phyloP scores from a whole-genome alignment of 176 grass and related monocot species.

The Zizania latifolia region DNA sequence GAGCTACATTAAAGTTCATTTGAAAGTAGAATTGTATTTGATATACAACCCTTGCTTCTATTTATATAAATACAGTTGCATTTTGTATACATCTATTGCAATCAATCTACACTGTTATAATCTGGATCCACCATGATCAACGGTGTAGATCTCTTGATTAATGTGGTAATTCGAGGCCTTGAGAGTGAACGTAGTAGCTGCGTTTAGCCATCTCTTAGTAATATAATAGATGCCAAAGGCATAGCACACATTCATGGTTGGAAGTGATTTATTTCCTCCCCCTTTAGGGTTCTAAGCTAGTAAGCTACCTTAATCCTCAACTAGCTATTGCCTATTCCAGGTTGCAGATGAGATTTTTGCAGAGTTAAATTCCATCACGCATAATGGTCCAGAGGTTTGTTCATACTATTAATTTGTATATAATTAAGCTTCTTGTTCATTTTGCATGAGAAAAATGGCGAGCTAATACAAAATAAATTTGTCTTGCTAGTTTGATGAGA shows the following conservation, averaged over 20 bases:
- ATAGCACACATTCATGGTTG: neutral
- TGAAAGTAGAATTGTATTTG: neutral
- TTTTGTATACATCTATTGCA: neutral
- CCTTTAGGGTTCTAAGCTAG: neutral
- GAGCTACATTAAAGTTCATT: neutral
- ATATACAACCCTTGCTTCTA: neutral
- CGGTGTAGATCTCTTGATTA: neutral
- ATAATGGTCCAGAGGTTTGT: constrained; percentile 59
- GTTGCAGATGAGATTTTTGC: constrained; percentile 86
- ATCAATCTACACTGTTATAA: neutral
- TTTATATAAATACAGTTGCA: neutral
- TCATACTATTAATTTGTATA: constrained; percentile 21
- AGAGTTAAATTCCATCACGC: constrained; percentile 53
- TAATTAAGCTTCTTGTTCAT: constrained; percentile 5
- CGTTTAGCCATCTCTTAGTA: neutral
- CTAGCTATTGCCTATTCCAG: constrained; percentile 43
- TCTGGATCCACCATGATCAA: neutral
- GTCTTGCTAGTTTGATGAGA: constrained; percentile 86
- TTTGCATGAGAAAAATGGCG: neutral
- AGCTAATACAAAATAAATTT: constrained; percentile 16
- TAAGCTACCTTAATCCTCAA: neutral
- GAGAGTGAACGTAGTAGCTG: neutral
- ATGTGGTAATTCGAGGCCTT: neutral
- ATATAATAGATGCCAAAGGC: constrained; percentile 14
- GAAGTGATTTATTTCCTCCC: neutral